phyloP scores from a whole-genome alignment of 345 rosid genomes.

The Arabidopsis thaliana region DNA sequence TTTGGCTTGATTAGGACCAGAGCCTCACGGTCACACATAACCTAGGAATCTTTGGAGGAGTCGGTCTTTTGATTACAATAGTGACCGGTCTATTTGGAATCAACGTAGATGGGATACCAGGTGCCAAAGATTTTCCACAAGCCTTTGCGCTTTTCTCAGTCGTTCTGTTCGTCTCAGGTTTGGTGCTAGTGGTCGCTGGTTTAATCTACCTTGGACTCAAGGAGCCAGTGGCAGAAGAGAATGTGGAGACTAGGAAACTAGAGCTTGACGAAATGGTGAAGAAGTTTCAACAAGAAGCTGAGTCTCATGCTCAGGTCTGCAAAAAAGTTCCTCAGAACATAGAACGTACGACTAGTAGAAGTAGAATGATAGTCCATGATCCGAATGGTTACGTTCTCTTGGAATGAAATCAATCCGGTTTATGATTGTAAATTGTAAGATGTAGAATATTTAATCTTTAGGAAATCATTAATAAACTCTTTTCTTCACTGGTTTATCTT shows the following conservation, averaged over 20 bases:
- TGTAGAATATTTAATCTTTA: not conserved
- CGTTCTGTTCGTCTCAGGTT: constrained; percentile 53
- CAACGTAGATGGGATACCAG: constrained; percentile 73
- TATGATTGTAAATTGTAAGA: constrained; percentile 15
- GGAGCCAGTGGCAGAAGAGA: constrained; percentile 53
- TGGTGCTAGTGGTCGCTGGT: constrained; percentile 49
- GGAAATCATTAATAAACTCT: not conserved
- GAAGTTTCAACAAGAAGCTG: constrained; percentile 67
- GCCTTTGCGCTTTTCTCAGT: constrained; percentile 57
- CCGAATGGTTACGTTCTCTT: constrained; percentile 55
- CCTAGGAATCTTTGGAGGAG: constrained; percentile 72
- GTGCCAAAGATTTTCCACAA: constrained; percentile 50
- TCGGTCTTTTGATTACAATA: constrained; percentile 64
- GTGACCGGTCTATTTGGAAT: constrained; percentile 69
- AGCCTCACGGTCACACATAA: constrained; percentile 71
- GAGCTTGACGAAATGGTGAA: constrained; percentile 67
- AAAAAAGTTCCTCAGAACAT: constrained; percentile 47
- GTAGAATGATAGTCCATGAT: constrained; percentile 48
- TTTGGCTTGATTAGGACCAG: constrained; percentile 52
- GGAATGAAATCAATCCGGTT: constrained; percentile 39
- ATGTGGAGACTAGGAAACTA: constrained; percentile 54
- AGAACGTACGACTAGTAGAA: constrained; percentile 44
- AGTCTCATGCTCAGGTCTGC: constrained; percentile 63
- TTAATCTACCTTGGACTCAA: constrained; percentile 65
- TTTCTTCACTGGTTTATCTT: no score